Evolutionary conservation across 768 basidiomycete species (phyloP), one percentile per base, ranked within the genome.

Genomic region (Pulveroboletus ravenelii): DNA sequence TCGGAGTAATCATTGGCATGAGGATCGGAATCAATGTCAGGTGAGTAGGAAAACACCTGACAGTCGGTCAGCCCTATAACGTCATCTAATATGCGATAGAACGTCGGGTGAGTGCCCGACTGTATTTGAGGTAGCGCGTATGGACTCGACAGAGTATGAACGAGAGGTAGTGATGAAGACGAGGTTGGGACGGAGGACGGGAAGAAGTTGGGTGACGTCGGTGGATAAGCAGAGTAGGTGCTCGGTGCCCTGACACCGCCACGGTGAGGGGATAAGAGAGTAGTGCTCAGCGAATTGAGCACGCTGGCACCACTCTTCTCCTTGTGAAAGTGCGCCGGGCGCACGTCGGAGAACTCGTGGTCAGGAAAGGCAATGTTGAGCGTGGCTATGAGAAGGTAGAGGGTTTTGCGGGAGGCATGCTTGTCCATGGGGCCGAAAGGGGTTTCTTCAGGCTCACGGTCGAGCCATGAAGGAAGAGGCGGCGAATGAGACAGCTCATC

Each of bases 291-390:
- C 3, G 89, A 81, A 62, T 89, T 87, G 51, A 95, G 81, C 38
- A 95, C 89, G 66, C 72, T 78, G 3, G 89, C 87, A 30, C 78
- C 78, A 35, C 75, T 84, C 68, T 80, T 79, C 68, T 94, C 91
- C 51, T 85, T 85, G 64, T 79, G 83, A 70, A 99, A 99, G 60
- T 95, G 87, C 10, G 85, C 85, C 0, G 93, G 89, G 25, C 87
- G 82, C 45, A 96, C 87, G 66, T 90, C 87, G 7, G 90, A 89
- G 74, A 98, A 99, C 64, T 97, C 94, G 73, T 97, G 81, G 78
- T 98, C 95, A 2, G 95, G 95, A 65, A 94, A 99, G 6, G 95
- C 94, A 62, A 92, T 82, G 74, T 99, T 99, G 62, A 99, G 85
- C 3, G 93, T 93, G 30, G 92, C 89, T 62, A 98, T 96, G 66